Percentiles rank a stretch among this genome's conserved stretches.
phyloP scores from a whole-genome alignment of 441 rosid species.

The Euphorbia celastroides region DNA sequence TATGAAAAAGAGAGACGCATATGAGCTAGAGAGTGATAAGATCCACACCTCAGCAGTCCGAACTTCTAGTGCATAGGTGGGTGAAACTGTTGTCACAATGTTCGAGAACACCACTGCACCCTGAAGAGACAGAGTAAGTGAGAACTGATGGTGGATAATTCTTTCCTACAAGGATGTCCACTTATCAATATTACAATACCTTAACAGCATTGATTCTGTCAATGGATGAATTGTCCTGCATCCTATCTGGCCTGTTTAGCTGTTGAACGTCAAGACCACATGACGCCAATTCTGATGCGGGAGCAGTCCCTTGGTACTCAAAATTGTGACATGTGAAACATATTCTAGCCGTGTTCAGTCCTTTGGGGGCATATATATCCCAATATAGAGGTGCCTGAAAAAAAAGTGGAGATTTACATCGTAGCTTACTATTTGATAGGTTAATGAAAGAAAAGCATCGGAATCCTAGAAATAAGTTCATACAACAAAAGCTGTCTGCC shows the following conservation, averaged over 20 bases:
- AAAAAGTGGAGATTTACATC: constrained; percentile 6
- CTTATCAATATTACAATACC: constrained; percentile 33
- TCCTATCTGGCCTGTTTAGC: constrained; percentile 87
- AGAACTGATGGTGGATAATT: constrained; percentile 8
- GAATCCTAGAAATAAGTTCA: constrained; percentile 20
- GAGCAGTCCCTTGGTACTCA: constrained; percentile 92
- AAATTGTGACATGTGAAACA: constrained; percentile 98
- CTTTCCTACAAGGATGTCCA: background rate
- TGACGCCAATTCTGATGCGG: constrained; percentile 80
- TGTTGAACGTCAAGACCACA: constrained; percentile 90
- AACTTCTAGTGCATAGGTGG: constrained; percentile 94
- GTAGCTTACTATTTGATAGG: constrained; percentile 9
- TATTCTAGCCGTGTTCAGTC: constrained; percentile 86
- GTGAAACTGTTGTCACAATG: constrained; percentile 94
- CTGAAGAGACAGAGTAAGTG: constrained; percentile 36
- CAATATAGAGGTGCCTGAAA: constrained; percentile 91
- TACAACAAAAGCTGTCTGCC: constrained; percentile 99
- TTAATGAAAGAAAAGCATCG: constrained; percentile 8
- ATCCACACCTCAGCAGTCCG: constrained; percentile 78
- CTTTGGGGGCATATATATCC: constrained; percentile 92
- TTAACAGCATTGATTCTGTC: constrained; percentile 86
- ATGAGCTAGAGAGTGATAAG: constrained; percentile 7
- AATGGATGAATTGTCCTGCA: constrained; percentile 82
- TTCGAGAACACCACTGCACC: constrained; percentile 96
- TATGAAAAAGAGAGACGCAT: background rate